These are phyloP conservation scores for Helotiales sp. DNA, from an alignment of 2,329 filamentous ascomycete species.

Conservation along the genomic window DNA sequence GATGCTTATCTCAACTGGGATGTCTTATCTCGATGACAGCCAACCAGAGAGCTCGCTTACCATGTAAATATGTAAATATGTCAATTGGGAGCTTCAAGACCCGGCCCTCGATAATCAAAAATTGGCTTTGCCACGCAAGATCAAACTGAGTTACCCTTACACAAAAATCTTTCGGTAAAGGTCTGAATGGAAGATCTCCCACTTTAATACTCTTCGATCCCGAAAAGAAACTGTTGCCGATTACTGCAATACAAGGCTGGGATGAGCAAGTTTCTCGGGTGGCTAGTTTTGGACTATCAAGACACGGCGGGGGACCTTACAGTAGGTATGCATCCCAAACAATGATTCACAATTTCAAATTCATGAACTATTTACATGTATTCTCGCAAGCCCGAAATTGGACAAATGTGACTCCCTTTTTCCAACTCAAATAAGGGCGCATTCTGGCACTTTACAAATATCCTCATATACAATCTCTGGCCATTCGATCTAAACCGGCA, in stretches of 20 bases:
- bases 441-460: neutral
- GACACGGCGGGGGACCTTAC: no score
- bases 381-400: neutral
- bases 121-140: neutral
- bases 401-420: neutral
- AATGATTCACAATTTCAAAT: neutral
- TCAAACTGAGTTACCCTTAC: no score
- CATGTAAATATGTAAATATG: neutral
- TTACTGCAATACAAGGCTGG: no score
- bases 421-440: neutral
- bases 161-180: no score
- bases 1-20: no score
- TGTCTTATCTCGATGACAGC: neutral
- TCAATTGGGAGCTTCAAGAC: neutral
- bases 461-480: neutral
- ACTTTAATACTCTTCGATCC: no score
- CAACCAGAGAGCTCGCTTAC: neutral
- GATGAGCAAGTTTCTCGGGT: no score
- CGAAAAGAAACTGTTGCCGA: no score
- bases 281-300: no score
- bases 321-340: neutral
- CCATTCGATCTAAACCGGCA: constrained; percentile 47
- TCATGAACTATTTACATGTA: neutral
- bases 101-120: neutral
- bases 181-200: no score